A percentile compares a stretch with the other conserved stretches of the same genome.
Evolutionary conservation across 2,329 filamentous ascomycete genomes (phyloP).

Genomic region (Coniochaeta ligniaria): DNA sequence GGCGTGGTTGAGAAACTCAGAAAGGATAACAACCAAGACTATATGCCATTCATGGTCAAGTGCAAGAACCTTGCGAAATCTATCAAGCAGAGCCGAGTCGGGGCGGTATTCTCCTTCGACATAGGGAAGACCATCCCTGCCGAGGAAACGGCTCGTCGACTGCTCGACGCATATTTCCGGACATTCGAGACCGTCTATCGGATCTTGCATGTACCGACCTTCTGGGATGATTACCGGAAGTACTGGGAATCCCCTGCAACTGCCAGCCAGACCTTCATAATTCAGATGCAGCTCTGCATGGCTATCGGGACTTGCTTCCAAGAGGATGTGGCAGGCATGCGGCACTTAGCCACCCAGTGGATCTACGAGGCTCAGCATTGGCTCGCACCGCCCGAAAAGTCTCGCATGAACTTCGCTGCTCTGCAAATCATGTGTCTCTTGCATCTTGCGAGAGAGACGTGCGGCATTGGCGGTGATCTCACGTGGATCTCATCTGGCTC

Average conservation of each 20-base stretch:
- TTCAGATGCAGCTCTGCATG: slow-evolving; percentile 48
- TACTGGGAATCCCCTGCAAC: slow-evolving; percentile 37
- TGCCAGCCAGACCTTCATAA: slow-evolving; percentile 34
- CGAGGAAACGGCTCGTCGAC: slow-evolving; percentile 35
- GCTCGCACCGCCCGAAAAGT: slow-evolving; percentile 41
- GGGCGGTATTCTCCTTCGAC: slow-evolving; percentile 24
- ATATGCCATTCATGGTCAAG: slow-evolving; percentile 23
- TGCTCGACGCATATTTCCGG: slow-evolving; percentile 46
- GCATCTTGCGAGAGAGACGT: slow-evolving; percentile 38
- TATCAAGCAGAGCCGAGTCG: slow-evolving; percentile 32
- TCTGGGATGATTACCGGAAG: slow-evolving; percentile 43
- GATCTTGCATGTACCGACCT: slow-evolving; percentile 50
- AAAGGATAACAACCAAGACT: slow-evolving; percentile 19
- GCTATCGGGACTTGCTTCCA: slow-evolving; percentile 41
- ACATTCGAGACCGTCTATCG: slow-evolving; percentile 50
- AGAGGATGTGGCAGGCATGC: slow-evolving; percentile 35
- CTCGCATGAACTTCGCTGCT: slow-evolving; percentile 36
- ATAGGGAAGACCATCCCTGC: slow-evolving; percentile 31
- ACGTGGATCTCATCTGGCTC: slow-evolving; percentile 44
- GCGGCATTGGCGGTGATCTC: slow-evolving; percentile 40
- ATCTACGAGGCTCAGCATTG: slow-evolving; percentile 45
- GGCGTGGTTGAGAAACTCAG: slow-evolving; percentile 13
- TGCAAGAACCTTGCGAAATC: slow-evolving; percentile 32
- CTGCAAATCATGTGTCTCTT: slow-evolving; percentile 48
- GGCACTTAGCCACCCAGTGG: slow-evolving; percentile 38